Evolutionary conservation across 345 rosid species (phyloP).

Genomic region (Gossypium australe): DNA sequence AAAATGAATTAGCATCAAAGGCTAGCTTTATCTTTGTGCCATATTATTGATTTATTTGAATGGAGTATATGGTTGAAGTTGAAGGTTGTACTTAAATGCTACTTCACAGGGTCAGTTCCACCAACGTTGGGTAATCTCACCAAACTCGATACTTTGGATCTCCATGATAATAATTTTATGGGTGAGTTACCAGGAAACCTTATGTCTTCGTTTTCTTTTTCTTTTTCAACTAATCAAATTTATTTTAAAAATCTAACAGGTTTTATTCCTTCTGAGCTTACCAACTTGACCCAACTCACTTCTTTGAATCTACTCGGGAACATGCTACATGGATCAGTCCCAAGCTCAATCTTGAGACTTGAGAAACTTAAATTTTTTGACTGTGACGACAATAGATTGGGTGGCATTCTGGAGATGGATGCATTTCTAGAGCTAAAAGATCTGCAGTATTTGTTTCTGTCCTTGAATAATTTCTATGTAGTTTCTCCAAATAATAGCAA

Average conservation of each 20-base stretch:
- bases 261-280: constrained; percentile 2
- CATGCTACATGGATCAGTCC: constrained; percentile 13
- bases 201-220: not conserved
- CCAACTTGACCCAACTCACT: constrained; percentile 14
- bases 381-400: not conserved
- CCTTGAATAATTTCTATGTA: not conserved
- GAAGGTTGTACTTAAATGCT: not conserved
- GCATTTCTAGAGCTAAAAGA: not conserved
- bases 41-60: too few relatives aligned
- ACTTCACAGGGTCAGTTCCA: constrained; percentile 18
- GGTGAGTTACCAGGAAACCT: not conserved
- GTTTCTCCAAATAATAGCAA: not conserved
- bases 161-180: rapidly evolving
- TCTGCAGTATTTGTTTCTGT: not conserved
- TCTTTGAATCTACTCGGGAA: not conserved
- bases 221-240: not conserved
- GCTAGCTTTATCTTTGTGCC: too few relatives aligned
- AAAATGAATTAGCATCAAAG: too few relatives aligned
- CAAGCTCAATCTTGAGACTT: constrained; percentile 5
- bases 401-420: constrained; percentile 6
- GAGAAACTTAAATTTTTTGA: not conserved
- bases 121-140: constrained; percentile 20
- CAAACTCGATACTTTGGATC: not conserved
- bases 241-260: not conserved
- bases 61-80: not conserved